Conservation (phyloP, 2,329 filamentous ascomycete genomes). For the Lasiodiplodia sp. region DNA sequence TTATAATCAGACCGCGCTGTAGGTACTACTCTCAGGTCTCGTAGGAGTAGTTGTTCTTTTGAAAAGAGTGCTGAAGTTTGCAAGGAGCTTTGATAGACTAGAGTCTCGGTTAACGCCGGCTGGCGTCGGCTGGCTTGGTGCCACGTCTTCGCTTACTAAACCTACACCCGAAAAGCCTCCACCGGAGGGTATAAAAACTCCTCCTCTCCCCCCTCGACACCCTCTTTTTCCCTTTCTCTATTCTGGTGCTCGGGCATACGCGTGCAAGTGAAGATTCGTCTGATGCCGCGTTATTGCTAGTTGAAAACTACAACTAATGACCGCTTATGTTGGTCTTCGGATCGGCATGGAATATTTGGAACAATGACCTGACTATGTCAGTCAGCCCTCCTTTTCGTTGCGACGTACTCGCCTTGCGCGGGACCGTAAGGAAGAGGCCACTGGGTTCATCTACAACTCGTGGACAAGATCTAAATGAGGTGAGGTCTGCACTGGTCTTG, state of each 20-base stretch:
- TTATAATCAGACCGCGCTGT: too few relatives aligned
- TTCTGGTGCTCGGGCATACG: conserved; percentile 79
- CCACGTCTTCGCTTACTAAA: too few relatives aligned
- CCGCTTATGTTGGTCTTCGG: conserved; percentile 75
- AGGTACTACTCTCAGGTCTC: too few relatives aligned
- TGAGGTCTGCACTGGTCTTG: neutral
- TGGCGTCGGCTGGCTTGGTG: too few relatives aligned
- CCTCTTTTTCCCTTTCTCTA: conserved; percentile 47
- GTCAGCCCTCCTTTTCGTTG: conserved; percentile 25
- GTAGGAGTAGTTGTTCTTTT: too few relatives aligned
- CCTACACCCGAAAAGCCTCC: neutral
- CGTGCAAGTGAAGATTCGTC: conserved; percentile 87
- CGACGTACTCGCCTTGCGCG: conserved; percentile 1
- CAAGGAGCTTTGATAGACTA: too few relatives aligned
- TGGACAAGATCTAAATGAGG: neutral
- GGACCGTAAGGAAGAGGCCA: conserved; percentile 6
- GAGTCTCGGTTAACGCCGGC: too few relatives aligned
- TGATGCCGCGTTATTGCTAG: conserved; percentile 89
- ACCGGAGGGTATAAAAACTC: neutral
- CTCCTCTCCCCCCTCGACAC: neutral
- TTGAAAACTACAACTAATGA: conserved; percentile 85
- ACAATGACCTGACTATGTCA: too few relatives aligned
- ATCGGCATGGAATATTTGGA: conserved; percentile 82
- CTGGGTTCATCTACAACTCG: too few relatives aligned
- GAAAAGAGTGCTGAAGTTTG: too few relatives aligned